A percentile compares a stretch with the other conserved stretches of the same genome.
Evolutionary conservation across 2,329 filamentous ascomycete genomes (phyloP).

Genomic region (Fusarium praegraminearum): DNA sequence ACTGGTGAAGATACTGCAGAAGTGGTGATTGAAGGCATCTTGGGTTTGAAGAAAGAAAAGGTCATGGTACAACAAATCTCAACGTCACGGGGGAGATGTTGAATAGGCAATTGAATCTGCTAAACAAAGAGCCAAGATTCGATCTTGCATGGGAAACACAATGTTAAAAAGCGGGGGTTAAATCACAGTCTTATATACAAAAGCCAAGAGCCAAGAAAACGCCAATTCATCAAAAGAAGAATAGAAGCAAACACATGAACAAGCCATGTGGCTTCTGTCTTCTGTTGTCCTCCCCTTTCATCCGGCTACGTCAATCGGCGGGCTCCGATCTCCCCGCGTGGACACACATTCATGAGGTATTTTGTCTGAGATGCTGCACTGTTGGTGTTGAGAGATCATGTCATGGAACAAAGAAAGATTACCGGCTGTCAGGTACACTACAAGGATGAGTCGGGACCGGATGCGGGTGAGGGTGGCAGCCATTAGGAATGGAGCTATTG

Average conservation of each 20-base stretch:
- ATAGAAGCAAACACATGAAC: background rate
- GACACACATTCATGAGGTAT: background rate
- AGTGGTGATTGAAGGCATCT: constrained; percentile 25
- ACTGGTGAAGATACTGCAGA: background rate
- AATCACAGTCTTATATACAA: background rate
- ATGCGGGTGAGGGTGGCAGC: constrained; percentile 9
- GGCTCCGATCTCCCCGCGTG: constrained; percentile 40
- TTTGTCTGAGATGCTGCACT: constrained; percentile 37
- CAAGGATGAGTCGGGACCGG: constrained; percentile 28
- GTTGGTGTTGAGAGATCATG: constrained; percentile 34
- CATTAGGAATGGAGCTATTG: constrained; percentile 27
- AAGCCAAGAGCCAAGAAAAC: constrained; percentile 15
- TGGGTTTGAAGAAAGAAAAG: background rate
- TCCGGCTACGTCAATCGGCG: constrained; percentile 33
- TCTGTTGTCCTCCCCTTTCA: constrained; percentile 19
- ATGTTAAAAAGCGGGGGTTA: background rate
- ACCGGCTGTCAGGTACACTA: constrained; percentile 23
- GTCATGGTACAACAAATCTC: background rate
- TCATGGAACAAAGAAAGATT: constrained; percentile 22
- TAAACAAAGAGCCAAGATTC: background rate
- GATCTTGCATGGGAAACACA: background rate
- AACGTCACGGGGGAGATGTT: rapidly evolving
- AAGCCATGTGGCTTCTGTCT: constrained; percentile 4
- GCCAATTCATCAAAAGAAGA: constrained; percentile 11
- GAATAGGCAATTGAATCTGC: constrained; percentile 11